phyloP scores from a whole-genome alignment of 2,329 filamentous ascomycete species.

The Fusarium temperatum region DNA sequence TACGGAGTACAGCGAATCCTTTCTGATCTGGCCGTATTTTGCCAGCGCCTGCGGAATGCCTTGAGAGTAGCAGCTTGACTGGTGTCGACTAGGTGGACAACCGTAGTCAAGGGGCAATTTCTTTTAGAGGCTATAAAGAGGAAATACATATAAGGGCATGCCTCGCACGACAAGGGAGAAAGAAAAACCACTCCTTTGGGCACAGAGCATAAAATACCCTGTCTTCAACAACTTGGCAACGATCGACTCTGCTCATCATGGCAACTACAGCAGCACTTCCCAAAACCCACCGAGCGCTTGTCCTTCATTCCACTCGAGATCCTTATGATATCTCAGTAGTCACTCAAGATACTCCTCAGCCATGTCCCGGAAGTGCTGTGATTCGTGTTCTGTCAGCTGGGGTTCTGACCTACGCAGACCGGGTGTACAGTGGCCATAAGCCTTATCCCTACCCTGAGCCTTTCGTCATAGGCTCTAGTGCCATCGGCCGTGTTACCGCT shows the following conservation, averaged over 20 bases:
- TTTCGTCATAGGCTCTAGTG: background rate
- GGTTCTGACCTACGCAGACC: background rate
- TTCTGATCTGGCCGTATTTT: background rate
- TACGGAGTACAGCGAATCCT: accelerated
- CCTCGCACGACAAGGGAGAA: background rate
- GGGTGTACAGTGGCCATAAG: background rate
- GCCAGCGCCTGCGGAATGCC: background rate
- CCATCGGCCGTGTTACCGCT: background rate
- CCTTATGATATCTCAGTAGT: background rate
- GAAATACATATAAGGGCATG: background rate
- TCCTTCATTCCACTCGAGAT: background rate
- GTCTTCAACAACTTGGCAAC: background rate
- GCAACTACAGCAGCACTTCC: background rate
- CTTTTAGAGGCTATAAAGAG: background rate
- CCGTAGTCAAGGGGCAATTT: background rate
- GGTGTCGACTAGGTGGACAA: too few relatives aligned
- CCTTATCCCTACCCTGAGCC: background rate
- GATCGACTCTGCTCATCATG: background rate
- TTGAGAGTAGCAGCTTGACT: background rate
- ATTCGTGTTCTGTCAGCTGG: background rate
- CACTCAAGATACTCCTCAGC: background rate
- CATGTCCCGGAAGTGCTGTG: background rate
- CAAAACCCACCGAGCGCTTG: background rate
- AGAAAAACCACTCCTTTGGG: accelerated
- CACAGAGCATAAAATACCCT: background rate